Conservation (phyloP, 805 yeast species). For the Candida nemodendra region DNA sequence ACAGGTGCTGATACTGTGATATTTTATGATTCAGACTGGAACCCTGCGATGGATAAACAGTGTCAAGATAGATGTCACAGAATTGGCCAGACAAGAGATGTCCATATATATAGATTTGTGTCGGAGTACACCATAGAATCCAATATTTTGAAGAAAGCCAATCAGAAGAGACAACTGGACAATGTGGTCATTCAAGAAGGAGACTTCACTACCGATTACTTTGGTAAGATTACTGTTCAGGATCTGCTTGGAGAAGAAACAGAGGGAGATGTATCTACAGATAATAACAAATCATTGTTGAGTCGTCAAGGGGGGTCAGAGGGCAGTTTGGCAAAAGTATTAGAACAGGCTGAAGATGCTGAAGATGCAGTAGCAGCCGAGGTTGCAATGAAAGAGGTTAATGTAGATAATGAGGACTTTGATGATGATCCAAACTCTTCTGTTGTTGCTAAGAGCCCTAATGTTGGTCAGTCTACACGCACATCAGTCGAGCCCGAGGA, state of each 20-base stretch:
- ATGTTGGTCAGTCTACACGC: slow-evolving; percentile 12
- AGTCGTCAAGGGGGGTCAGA: slow-evolving; percentile 8
- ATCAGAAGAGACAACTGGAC: slow-evolving; percentile 90
- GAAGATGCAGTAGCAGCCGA: slow-evolving; percentile 89
- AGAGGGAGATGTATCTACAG: slow-evolving; percentile 26
- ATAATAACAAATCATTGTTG: slow-evolving; percentile 19
- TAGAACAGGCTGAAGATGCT: slow-evolving; percentile 94
- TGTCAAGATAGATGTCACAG: slow-evolving; percentile 99
- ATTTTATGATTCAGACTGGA: slow-evolving; percentile 98
- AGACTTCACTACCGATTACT: slow-evolving; percentile 95
- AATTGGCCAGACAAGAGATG: slow-evolving; percentile 97
- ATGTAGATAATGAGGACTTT: slow-evolving; percentile 84
- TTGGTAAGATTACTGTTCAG: slow-evolving; percentile 79
- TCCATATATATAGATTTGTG: slow-evolving; percentile 93
- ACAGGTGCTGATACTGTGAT: slow-evolving; percentile 99
- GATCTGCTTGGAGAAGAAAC: slow-evolving; percentile 74
- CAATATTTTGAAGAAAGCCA: slow-evolving; percentile 88
- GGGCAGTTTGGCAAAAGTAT: slow-evolving; percentile 39
- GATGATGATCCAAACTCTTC: slow-evolving; percentile 43
- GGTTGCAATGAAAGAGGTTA: slow-evolving; percentile 81
- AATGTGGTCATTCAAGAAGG: slow-evolving; percentile 97
- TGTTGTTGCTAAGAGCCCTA: slow-evolving; percentile 24
- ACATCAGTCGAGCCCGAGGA: slow-evolving; percentile 33
- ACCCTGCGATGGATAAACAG: slow-evolving; percentile 99
- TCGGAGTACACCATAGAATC: slow-evolving; percentile 96